Evolutionary conservation across 108 stramenopile species (phyloP), one percentile per base, ranked within the genome.

Genomic region (Aurantiochytrium sp.): DNA sequence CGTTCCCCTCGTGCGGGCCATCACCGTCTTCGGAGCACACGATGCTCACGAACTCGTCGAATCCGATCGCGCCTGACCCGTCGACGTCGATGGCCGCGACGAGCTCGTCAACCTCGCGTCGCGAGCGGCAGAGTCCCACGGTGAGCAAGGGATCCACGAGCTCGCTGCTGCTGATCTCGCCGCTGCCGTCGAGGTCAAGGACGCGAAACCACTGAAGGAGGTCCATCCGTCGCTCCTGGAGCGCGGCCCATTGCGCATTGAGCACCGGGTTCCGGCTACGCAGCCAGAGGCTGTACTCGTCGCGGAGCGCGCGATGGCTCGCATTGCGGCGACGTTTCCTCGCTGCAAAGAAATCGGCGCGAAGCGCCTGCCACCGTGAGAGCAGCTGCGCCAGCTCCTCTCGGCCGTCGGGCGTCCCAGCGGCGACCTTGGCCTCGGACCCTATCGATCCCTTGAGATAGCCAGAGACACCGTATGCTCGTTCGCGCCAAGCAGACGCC

Each of bases 101-200:
- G 17, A 81, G 39, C 19, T 42, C 21, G 10, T 81, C 73, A 41
- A 81, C 73, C 39, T 81, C 36, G 6, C 24, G 42, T 17, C 45
- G 39, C 24, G n/a, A 27, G 6, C 45, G 39, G 45, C 73, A 81
- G 2, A 81, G 73, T 27, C 73, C 73, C n/a, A 81, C 45, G 27
- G 73, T 81, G 2, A 81, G 73, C 1, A 81, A 21, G 6, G 73
- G 73, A 24, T 81, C 73, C 10, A 81, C 73, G n/a, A 81, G 73
- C 3, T 81, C 73, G 24, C 8, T 4, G 45, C 19, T 81, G 45
- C 73, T 81, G 45, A 81, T 81, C 2, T 81, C 73, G n/a, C 73
- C 73, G 30, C 42, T 48, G 12, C 24, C 24, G 30, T 81, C 73
- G 1, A 21, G 6, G 45, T 81, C 73, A 17, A 81, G 45, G 12